Base-by-base conservation (phyloP, 2,329 filamentous ascomycete genomes). In the Cercospora zeae-maydis region DNA sequence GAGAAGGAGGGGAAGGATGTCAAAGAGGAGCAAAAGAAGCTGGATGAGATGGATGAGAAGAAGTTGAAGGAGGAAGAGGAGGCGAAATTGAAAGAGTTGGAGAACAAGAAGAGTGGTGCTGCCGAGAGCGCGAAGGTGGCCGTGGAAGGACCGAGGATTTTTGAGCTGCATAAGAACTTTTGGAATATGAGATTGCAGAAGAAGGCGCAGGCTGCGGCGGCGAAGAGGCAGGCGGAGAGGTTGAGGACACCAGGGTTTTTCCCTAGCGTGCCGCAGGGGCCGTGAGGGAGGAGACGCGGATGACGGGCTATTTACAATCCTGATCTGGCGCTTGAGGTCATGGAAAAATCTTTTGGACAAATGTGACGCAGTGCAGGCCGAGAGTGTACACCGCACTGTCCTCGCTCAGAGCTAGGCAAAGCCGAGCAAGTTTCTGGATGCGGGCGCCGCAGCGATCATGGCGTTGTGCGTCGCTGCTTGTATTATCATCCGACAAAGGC, bases 81-180 rank as follows among this genome's bases (percentile, higher is more conserved):
- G 63, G 73, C 78, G n/a, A 79, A 80, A 56, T 76, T 79, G 5
- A 78, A 78, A 66, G 67, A 76, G 42, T 74, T 78, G 67, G 74
- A 72, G 34, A 69, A 76, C 45, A 75, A 75, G 81, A 72, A 75
- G 61, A 80, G 79, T 27, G 24, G 24, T 27, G 24, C 24, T 70
- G 79, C 78, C 67, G 88, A 86, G 72, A 84, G 83, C 68, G 87
- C 90, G 71, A 85, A 86, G 72, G 86, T 88, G 63, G 84, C 76
- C 16, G 63, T 74, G 2, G 87, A 90, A 64, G 87, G 89, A 61
- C 89, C 91, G 19, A 86, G 93, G 45, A 84, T 96, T 2, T 99
- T 95, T 78, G 86, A 89, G 68, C 81, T 97, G 63, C 90, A 93
- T 73, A 92, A 88, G 90, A 93, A 86, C 27, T 96, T 99, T 77